Conservation (phyloP, 1,139 yeast genomes). For the Sugiyamaella xylanicola region DNA sequence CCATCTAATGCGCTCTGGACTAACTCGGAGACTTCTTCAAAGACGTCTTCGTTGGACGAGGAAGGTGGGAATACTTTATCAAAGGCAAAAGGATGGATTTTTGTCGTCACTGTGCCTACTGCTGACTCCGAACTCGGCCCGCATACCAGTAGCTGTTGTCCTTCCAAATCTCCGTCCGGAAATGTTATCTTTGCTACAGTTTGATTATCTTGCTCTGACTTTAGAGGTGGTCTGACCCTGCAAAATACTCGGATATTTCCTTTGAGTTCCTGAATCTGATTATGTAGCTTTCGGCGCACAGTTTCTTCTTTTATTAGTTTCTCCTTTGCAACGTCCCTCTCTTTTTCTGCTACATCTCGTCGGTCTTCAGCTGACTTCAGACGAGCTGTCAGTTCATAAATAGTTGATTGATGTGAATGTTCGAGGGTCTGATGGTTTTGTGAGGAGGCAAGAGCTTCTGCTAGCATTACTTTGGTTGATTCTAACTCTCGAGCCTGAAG, state of each 20-base stretch:
- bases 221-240: constrained; percentile 66
- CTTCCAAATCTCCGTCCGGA: constrained; percentile 58
- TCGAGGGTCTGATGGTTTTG: constrained; percentile 27
- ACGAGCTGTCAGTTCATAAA: constrained; percentile 29
- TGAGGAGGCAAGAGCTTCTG: constrained; percentile 27
- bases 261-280: constrained; percentile 77
- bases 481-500: constrained; percentile 40
- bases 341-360: constrained; percentile 30
- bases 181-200: constrained; percentile 47
- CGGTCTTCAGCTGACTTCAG: constrained; percentile 29
- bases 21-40: constrained; percentile 82
- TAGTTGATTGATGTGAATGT: constrained; percentile 28
- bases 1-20: constrained; percentile 93
- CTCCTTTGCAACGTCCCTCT: constrained; percentile 35
- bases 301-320: constrained; percentile 52
- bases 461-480: constrained; percentile 24
- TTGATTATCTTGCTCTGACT: constrained; percentile 33
- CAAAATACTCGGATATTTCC: constrained; percentile 94
- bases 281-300: constrained; percentile 67
- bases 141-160: constrained; percentile 42
- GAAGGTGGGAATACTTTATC: constrained; percentile 72
- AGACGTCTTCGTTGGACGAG: constrained; percentile 62
- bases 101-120: constrained; percentile 34
- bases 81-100: constrained; percentile 59
- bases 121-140: constrained; percentile 36